These are phyloP conservation scores for Litchi chinensis DNA, from an alignment of 345 rosid species.

Conservation along the genomic window DNA sequence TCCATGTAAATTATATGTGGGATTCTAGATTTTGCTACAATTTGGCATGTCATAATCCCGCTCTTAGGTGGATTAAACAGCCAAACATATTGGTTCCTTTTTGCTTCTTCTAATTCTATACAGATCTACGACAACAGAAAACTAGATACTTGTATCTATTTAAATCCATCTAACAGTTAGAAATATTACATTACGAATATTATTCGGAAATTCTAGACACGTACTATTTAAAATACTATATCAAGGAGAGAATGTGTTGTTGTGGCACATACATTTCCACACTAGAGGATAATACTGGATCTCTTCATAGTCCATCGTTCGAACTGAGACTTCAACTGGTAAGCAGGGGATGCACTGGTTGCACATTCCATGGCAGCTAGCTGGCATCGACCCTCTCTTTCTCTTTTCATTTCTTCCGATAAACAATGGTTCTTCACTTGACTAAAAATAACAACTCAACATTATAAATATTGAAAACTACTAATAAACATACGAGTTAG, in stretches of 20 bases:
- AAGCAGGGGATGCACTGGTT: slow-evolving; percentile 17
- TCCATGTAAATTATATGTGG: too few relatives aligned
- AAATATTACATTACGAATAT: background rate
- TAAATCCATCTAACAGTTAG: background rate
- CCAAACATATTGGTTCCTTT: too few relatives aligned
- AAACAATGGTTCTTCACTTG: background rate
- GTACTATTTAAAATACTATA: background rate
- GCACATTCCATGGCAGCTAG: slow-evolving; percentile 16
- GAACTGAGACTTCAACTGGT: slow-evolving; percentile 22
- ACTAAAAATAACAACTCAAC: background rate
- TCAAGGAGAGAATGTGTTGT: slow-evolving; percentile 18
- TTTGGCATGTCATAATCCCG: too few relatives aligned
- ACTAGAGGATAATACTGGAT: slow-evolving; percentile 15
- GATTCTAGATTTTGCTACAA: too few relatives aligned
- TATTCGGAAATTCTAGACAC: background rate
- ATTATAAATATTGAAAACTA: background rate
- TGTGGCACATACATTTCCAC: slow-evolving; percentile 22
- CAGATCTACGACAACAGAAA: too few relatives aligned
- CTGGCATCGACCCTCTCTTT: slow-evolving; percentile 22
- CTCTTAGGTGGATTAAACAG: too few relatives aligned
- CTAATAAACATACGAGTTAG: background rate
- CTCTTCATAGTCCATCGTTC: slow-evolving; percentile 18
- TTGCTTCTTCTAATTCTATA: too few relatives aligned
- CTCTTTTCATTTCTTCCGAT: background rate
- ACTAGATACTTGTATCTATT: background rate